These are phyloP conservation scores for Colletotrichum navitas DNA, from an alignment of 2,329 filamentous ascomycete genomes.

Conservation along the genomic window DNA sequence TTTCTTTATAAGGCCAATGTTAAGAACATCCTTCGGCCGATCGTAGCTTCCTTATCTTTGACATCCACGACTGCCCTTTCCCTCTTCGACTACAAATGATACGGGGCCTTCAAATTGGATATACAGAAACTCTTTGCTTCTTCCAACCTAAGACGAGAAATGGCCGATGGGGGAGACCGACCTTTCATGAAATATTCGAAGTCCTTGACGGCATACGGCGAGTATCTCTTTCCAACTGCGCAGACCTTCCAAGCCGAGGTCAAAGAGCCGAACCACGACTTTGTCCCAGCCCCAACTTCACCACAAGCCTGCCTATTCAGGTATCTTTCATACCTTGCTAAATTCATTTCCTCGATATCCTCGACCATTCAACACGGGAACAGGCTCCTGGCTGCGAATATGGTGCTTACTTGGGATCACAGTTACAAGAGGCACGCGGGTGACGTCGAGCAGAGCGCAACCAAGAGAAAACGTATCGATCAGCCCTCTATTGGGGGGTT, in stretches of 20 bases:
- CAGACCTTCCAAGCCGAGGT: background rate
- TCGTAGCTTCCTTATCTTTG: background rate
- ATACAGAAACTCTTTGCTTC: background rate
- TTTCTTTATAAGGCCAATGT: background rate
- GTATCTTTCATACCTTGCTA: too few species aligned
- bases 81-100: too few species aligned
- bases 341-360: background rate
- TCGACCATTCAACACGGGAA: background rate
- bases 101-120: background rate
- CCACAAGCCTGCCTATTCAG: background rate
- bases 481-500: background rate
- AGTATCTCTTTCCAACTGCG: background rate
- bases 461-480: constrained; percentile 4
- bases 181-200: background rate
- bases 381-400: background rate
- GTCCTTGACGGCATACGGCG: background rate
- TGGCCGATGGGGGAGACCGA: too few species aligned
- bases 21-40: background rate
- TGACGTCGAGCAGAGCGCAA: background rate
- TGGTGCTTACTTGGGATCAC: background rate
- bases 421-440: background rate
- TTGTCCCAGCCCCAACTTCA: background rate
- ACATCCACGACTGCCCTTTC: background rate
- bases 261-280: background rate
- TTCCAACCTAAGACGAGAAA: background rate